Base-by-base conservation (phyloP, 192 early-diverging fungal genomes). In the Entomortierella parvispora region DNA sequence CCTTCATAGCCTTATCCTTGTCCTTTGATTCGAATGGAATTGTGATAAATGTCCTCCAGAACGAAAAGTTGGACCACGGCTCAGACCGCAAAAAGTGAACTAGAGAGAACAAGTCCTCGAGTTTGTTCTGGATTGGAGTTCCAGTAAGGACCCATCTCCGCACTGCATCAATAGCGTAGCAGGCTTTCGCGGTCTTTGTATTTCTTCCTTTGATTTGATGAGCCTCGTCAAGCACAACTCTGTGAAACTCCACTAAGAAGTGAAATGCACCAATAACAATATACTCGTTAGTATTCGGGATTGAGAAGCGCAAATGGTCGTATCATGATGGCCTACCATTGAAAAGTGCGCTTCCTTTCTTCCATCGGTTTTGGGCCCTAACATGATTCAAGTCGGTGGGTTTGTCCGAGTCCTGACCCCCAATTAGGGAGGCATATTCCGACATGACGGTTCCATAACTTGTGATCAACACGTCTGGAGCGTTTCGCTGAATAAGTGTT, bases 171-270 rank as follows among this genome's bases (percentile, higher is more conserved):
- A 99, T 60, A 10, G 87, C 84, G 62, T 85, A 87, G 17, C 90
- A 89, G 0, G 93, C 94, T 55, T 90, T 89, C 4, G 92, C 82
- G 20, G 93, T 92, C 47, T 86, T 79, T 28, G 92, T 96, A 50
- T 83, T 83, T 10, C 89, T 80, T 62, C 92, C 91, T 60, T 97
- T 97, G 63, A 98, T 97, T 20, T 89, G 86, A 78, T 98, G 96
- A 0, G 96, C 96, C 76, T 98, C 96, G 62, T 98, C 96, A 34
- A 98, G 71, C n/a, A 98, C 90, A 15, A 96, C 84, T 34, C 97
- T 83, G 66, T 90, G 88, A 89, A 94, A 99, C 43, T 93, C 85
- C 3, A 96, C 83, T 7, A 81, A 69, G 43, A 84, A 86, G 17
- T 91, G 2, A 43, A 43, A 58, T 25, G 37, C 0, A 12, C 32